Conservation (phyloP, 1,139 yeast genomes). For the Yamadazyma sp. region DNA sequence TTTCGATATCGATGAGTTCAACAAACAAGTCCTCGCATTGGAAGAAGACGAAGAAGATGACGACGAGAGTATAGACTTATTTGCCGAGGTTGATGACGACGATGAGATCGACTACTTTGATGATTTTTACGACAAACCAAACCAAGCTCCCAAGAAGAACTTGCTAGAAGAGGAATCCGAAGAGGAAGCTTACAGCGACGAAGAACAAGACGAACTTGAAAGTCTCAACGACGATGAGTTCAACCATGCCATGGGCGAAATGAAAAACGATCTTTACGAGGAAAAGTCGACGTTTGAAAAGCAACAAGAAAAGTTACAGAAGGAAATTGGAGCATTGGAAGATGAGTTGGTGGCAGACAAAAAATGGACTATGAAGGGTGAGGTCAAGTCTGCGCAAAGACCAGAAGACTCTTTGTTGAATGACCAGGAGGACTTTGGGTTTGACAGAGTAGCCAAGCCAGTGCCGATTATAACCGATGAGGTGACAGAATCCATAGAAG, state of each 20-base stretch:
- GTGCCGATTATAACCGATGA: constrained; percentile 94
- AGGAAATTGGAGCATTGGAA: constrained; percentile 77
- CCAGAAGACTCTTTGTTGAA: constrained; percentile 74
- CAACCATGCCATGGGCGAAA: constrained; percentile 55
- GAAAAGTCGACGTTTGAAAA: constrained; percentile 77
- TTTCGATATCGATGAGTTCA: constrained; percentile 83
- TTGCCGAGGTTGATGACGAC: constrained; percentile 48
- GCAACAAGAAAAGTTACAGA: constrained; percentile 74
- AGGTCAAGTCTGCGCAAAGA: constrained; percentile 76
- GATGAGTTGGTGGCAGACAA: constrained; percentile 87
- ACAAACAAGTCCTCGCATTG: constrained; percentile 72
- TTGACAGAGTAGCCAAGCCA: constrained; percentile 47
- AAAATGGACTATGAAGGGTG: constrained; percentile 95
- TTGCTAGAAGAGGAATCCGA: constrained; percentile 23
- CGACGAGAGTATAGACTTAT: constrained; percentile 59
- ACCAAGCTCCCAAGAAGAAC: constrained; percentile 9
- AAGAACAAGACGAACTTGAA: constrained; percentile 25
- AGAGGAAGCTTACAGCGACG: constrained; percentile 34
- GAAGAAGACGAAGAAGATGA: constrained; percentile 56
- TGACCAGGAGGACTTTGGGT: constrained; percentile 41
- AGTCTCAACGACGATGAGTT: constrained; percentile 45
- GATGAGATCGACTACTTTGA: constrained; percentile 73
- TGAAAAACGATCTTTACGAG: constrained; percentile 57
- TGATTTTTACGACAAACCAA: constrained; percentile 69
- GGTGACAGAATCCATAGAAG: constrained; percentile 82